Conservation (phyloP, 78 protist species). For the Dictyostelium citrinum region DNA sequence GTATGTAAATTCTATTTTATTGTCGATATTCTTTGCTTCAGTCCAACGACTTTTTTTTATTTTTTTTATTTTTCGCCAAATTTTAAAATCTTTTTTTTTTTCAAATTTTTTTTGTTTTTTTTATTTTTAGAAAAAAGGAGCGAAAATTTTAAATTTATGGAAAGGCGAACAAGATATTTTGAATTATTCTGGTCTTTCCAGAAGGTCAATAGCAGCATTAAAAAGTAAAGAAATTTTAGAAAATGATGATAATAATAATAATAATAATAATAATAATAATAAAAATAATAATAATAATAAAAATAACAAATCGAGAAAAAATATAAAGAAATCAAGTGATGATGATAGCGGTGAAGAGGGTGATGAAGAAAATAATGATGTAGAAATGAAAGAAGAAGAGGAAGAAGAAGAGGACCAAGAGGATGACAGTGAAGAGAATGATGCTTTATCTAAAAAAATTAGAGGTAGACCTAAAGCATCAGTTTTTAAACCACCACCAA, state of each 20-base stretch:
- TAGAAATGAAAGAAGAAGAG: background rate
- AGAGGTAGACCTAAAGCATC: background rate
- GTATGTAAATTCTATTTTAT: background rate
- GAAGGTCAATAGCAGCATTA: background rate
- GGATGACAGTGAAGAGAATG: background rate
- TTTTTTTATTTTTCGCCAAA: background rate
- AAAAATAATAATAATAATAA: background rate
- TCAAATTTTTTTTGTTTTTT: background rate
- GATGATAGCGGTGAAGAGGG: background rate
- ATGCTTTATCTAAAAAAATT: background rate
- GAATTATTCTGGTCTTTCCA: background rate
- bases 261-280: background rate
- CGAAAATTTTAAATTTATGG: background rate
- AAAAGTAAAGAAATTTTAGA: background rate
- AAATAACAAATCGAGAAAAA: background rate
- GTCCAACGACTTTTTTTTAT: background rate
- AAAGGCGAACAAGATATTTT: background rate
- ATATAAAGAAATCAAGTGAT: background rate
- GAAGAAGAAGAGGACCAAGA: background rate
- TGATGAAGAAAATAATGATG: background rate
- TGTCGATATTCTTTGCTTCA: background rate
- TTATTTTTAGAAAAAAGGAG: constrained; percentile 1
- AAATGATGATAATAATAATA: background rate
- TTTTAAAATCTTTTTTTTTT: background rate
- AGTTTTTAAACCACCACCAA: background rate